Conservation (phyloP, 805 yeast species). For the Metschnikowia gelsemii region DNA sequence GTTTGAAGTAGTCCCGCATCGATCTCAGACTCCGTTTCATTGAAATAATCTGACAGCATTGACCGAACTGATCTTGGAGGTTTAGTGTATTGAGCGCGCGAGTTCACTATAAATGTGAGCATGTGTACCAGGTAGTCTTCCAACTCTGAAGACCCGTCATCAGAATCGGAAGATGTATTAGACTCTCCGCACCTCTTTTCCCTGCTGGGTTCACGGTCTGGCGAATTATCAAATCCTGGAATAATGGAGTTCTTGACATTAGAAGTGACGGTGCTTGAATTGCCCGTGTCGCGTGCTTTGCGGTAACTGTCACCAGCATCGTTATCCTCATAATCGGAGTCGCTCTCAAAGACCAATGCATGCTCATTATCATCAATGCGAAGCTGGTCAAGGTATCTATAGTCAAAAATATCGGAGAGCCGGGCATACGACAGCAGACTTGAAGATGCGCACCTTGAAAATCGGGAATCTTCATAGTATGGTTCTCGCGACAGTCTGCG, state of each 20-base stretch:
- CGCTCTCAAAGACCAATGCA: conserved; percentile 20
- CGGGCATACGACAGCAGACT: conserved; percentile 17
- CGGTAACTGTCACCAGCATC: too few species aligned
- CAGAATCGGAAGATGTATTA: conserved; percentile 5
- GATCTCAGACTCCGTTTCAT: not conserved
- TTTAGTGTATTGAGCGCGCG: conserved; percentile 17
- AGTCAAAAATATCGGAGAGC: conserved; percentile 21
- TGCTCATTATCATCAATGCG: conserved; percentile 10
- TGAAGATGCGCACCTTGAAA: conserved; percentile 8
- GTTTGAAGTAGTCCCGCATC: conserved; percentile 5
- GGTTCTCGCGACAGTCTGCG: conserved; percentile 21
- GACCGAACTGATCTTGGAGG: conserved; percentile 13
- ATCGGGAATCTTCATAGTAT: conserved; percentile 13
- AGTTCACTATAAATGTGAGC: conserved; percentile 19
- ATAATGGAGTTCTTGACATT: too few species aligned
- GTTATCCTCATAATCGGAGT: conserved; percentile 18
- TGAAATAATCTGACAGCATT: conserved; percentile 15
- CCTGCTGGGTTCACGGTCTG: not conserved
- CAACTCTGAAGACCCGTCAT: conserved; percentile 17
- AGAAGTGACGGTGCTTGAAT: too few species aligned
- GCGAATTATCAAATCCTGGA: not conserved
- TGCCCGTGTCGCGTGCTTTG: too few species aligned
- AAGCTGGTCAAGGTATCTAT: conserved; percentile 12
- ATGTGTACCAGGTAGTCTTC: conserved; percentile 20
- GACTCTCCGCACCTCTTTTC: too few species aligned